Conservation (phyloP, 257 asterid genomes). For the Cordia subcordata region DNA sequence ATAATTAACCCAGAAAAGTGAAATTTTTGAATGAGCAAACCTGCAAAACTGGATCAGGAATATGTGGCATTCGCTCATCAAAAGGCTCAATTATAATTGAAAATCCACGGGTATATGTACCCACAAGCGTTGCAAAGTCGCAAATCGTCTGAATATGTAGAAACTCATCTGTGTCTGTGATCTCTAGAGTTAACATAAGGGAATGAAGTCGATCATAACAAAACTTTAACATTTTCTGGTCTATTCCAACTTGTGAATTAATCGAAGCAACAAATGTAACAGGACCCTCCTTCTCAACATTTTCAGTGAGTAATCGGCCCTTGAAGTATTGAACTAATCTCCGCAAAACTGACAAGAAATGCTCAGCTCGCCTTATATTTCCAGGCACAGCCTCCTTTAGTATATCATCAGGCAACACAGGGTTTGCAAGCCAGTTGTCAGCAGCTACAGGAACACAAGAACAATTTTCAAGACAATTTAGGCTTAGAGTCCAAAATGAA, state of each 20-base stretch:
- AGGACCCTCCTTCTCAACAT: conserved; percentile 95
- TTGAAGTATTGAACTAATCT: conserved; percentile 83
- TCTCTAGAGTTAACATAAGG: conserved; percentile 89
- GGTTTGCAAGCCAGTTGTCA: conserved; percentile 86
- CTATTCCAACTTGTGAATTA: conserved; percentile 84
- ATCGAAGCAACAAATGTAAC: conserved; percentile 90
- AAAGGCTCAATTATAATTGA: conserved; percentile 90
- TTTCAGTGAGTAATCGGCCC: conserved; percentile 71
- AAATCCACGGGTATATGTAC: conserved; percentile 89
- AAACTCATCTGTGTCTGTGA: conserved; percentile 91
- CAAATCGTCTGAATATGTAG: conserved; percentile 87
- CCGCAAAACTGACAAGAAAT: conserved; percentile 84
- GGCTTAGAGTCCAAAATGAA: neutral
- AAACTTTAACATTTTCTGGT: conserved; percentile 84
- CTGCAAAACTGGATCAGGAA: conserved; percentile 98
- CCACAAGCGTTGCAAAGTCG: conserved; percentile 94
- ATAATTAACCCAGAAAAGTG: neutral
- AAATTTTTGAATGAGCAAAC: conserved; percentile 26
- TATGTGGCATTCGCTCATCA: conserved; percentile 98
- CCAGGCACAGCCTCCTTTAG: conserved; percentile 98
- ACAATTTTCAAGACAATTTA: neutral
- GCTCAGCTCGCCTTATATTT: conserved; percentile 94
- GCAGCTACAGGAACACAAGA: conserved; percentile 34
- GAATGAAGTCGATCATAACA: conserved; percentile 97
- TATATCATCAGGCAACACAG: conserved; percentile 86